These are phyloP conservation scores for Cocos nucifera DNA, from an alignment of 176 grass and related monocot species.

Conservation along the genomic window DNA sequence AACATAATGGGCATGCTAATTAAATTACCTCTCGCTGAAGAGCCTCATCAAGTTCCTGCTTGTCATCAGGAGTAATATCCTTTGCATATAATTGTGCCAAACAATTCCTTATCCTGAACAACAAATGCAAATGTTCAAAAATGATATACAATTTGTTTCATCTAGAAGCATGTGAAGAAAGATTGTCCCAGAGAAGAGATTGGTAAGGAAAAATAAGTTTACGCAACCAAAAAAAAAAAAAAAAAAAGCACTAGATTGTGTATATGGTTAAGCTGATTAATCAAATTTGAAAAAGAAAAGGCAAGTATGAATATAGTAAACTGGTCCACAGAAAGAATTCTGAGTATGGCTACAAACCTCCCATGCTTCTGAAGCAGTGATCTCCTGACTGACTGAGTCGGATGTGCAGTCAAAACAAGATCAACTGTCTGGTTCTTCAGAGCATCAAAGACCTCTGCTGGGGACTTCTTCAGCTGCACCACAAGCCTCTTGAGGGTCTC, in stretches of 20 bases:
- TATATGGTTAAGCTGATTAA: too few species aligned
- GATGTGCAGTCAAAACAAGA: slow-evolving; percentile 89
- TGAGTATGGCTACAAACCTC: slow-evolving; percentile 35
- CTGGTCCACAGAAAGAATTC: too few species aligned
- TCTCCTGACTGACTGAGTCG: slow-evolving; percentile 85
- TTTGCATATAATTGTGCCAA: slow-evolving; percentile 63
- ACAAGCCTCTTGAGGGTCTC: slow-evolving; percentile 81
- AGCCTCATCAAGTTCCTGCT: slow-evolving; percentile 84
- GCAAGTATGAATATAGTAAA: too few species aligned
- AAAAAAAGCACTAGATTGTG: too few species aligned
- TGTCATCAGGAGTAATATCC: slow-evolving; percentile 94
- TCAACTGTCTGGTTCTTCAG: slow-evolving; percentile 82
- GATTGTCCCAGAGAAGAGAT: too few species aligned
- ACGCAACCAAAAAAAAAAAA: too few species aligned
- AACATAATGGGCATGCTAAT: slow-evolving; percentile 7
- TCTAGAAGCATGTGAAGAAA: too few species aligned
- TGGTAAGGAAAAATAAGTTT: too few species aligned
- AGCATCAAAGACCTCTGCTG: slow-evolving; percentile 72
- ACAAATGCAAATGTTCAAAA: slow-evolving; percentile 8
- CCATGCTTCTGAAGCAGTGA: slow-evolving; percentile 92
- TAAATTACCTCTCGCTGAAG: slow-evolving; percentile 73
- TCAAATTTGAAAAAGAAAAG: too few species aligned
- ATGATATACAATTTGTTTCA: too few species aligned
- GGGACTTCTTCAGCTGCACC: slow-evolving; percentile 57
- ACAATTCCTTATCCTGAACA: slow-evolving; percentile 71